phyloP scores from a whole-genome alignment of 148 eudicot species.

The Pharnaceum exiguum region DNA sequence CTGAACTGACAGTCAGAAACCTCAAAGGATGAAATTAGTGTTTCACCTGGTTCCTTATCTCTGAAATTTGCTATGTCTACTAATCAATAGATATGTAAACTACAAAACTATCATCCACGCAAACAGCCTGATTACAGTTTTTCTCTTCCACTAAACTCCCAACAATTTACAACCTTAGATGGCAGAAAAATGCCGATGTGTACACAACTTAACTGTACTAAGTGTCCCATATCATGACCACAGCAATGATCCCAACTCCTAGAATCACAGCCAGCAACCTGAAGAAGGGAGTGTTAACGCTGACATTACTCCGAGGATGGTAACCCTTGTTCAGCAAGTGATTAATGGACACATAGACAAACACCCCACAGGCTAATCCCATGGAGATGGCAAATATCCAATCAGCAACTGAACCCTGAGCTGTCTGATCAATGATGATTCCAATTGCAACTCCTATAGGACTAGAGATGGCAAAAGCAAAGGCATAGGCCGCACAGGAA shows the following conservation, averaged over 20 bases:
- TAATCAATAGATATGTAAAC: too few relatives aligned
- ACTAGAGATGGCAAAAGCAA: conserved; percentile 62
- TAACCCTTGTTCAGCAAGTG: conserved; percentile 56
- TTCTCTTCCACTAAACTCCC: not conserved
- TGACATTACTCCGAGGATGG: conserved; percentile 16
- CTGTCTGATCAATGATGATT: conserved; percentile 47
- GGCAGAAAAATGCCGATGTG: not conserved
- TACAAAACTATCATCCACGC: not conserved
- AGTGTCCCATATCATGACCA: conserved; percentile 76
- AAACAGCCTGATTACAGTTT: too few relatives aligned
- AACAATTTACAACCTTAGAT: not conserved
- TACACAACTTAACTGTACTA: conserved; percentile 2
- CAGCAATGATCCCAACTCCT: conserved; percentile 58
- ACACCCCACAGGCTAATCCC: conserved; percentile 65
- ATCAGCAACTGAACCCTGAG: conserved; percentile 49
- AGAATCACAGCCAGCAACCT: conserved; percentile 45
- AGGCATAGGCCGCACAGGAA: conserved; percentile 47
- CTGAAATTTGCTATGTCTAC: too few relatives aligned
- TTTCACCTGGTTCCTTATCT: too few relatives aligned
- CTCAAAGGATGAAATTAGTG: too few relatives aligned
- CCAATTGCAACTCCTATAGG: conserved; percentile 64
- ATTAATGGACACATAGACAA: conserved; percentile 55
- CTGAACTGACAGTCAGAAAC: too few relatives aligned
- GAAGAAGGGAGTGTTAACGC: conserved; percentile 32
- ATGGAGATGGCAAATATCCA: conserved; percentile 65